A percentile compares a stretch with the other conserved stretches of the same genome.
Conservation (phyloP, 805 yeast species). For the Peterozyma toletana region DNA sequence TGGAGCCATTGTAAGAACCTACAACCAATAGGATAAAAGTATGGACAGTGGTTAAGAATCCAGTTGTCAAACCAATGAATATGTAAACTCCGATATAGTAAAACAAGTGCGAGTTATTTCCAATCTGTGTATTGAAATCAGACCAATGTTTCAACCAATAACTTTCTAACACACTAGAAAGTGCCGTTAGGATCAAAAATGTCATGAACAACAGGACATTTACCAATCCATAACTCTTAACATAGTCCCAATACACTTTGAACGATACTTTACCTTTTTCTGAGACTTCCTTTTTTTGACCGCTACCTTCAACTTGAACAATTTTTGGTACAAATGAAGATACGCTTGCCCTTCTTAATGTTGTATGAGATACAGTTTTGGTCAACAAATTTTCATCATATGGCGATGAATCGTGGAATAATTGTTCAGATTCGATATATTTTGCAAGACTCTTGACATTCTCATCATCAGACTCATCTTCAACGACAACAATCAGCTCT, state of each 20-base stretch:
- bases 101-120: conserved; percentile 51
- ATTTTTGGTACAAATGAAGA: conserved; percentile 36
- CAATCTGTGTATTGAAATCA: conserved; percentile 58
- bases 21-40: background rate
- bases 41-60: background rate
- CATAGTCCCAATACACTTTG: conserved; percentile 69
- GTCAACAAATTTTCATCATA: background rate
- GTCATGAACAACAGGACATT: conserved; percentile 45
- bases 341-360: conserved; percentile 55
- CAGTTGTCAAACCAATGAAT: background rate
- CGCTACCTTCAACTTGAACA: background rate
- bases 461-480: background rate
- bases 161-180: conserved; percentile 55
- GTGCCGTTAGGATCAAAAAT: conserved; percentile 38
- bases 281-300: background rate
- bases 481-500: background rate
- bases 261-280: conserved; percentile 76
- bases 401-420: too few relatives aligned
- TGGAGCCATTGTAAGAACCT: conserved; percentile 52
- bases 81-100: conserved; percentile 48
- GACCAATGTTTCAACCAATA: conserved; percentile 92
- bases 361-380: conserved; percentile 12
- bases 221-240: conserved; percentile 47
- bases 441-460: background rate
- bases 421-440: too few relatives aligned